Conservation (phyloP, 1,284 basidiomycete species). For the Fomitopsis pinicola region DNA sequence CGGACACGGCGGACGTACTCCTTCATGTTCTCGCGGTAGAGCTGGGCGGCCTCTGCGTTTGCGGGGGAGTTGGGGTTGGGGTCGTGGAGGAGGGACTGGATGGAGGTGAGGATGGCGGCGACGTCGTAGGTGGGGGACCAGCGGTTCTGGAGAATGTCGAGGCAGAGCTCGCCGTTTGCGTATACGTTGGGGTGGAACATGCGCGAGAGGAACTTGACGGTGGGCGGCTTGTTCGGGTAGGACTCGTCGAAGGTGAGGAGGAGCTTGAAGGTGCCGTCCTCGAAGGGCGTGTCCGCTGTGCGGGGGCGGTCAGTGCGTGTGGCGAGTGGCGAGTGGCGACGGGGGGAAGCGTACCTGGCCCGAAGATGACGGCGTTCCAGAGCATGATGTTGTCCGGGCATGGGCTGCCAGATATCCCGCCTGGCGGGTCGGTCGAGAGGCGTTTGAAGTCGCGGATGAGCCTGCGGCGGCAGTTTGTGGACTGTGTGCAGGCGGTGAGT, state of each 20-base stretch:
- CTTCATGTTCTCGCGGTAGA: slow-evolving; percentile 98
- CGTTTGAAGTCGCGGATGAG: slow-evolving; percentile 97
- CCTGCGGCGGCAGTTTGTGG: slow-evolving; percentile 84
- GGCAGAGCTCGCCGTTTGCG: slow-evolving; percentile 94
- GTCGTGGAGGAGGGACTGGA: slow-evolving; percentile 94
- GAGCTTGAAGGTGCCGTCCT: slow-evolving; percentile 98
- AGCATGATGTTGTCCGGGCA: slow-evolving; percentile 99
- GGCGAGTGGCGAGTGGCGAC: not conserved
- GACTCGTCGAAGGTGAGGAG: slow-evolving; percentile 95
- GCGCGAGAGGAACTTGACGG: slow-evolving; percentile 93
- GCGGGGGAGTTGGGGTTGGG: slow-evolving; percentile 98
- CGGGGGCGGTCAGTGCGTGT: slow-evolving; percentile 2
- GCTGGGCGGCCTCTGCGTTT: slow-evolving; percentile 94
- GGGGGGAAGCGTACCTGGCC: slow-evolving; percentile 69
- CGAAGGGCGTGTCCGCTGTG: slow-evolving; percentile 91
- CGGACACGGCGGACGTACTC: slow-evolving; percentile 93
- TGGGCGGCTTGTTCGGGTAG: slow-evolving; percentile 97
- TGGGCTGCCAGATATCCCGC: slow-evolving; percentile 94
- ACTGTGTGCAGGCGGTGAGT: slow-evolving; percentile 39
- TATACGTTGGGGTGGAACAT: slow-evolving; percentile 99
- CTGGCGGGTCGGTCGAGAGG: slow-evolving; percentile 89
- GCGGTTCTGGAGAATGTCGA: slow-evolving; percentile 97
- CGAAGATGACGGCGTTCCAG: slow-evolving; percentile 99
- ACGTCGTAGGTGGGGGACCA: slow-evolving; percentile 99
- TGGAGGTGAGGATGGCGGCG: slow-evolving; percentile 93